Base-by-base conservation (phyloP, 2,329 filamentous ascomycete genomes). In the Penicillium glabrum region DNA sequence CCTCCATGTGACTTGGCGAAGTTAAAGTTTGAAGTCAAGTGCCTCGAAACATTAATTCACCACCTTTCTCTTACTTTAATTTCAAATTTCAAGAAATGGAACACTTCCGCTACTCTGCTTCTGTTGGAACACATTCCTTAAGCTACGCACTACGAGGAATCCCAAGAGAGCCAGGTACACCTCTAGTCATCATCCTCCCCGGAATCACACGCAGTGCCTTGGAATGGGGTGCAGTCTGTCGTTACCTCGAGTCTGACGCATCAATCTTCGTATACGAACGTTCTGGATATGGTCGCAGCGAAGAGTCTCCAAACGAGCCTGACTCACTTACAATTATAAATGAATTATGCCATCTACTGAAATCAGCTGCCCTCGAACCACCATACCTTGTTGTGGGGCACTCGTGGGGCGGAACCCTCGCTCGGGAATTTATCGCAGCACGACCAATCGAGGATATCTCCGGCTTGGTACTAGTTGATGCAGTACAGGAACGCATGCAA, bases 141-240 rank as follows among this genome's bases (percentile, higher is more conserved):
- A 55, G 53, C 31, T 55, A 55, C 31, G 53, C 53, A 27, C 26
- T 55, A n/a, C 46, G 53, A 19, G 53, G 53, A 14, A 51, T 50
- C 21, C 16, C 37, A 10, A 33, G 53, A 33, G 10, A 45, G 14
- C 53, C 46, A 19, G 46, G 46, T 8, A 29, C 46, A 37, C 53
- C 53, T 7, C 41, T 55, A 4, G 46, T 55, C 5, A n/a, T 55
- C 8, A 16, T 51, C 11, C 13, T 55, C 7, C 46, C 53, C 24
- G 53, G 53, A 13, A 50, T 55, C 21, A 55, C 46, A 5, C 46
- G 53, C 47, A 55, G 53, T 21, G 53, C 53, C 3, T 13, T 55
- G 11, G 53, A 55, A 51, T 55, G 53, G 53, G 46, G 53, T 43
- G 47, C 53, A 23, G 39, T 55, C 13, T 55, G 53, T 41, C 53